Base-by-base conservation (phyloP, 2,329 filamentous ascomycete genomes). In the Coniochaeta sp. region DNA sequence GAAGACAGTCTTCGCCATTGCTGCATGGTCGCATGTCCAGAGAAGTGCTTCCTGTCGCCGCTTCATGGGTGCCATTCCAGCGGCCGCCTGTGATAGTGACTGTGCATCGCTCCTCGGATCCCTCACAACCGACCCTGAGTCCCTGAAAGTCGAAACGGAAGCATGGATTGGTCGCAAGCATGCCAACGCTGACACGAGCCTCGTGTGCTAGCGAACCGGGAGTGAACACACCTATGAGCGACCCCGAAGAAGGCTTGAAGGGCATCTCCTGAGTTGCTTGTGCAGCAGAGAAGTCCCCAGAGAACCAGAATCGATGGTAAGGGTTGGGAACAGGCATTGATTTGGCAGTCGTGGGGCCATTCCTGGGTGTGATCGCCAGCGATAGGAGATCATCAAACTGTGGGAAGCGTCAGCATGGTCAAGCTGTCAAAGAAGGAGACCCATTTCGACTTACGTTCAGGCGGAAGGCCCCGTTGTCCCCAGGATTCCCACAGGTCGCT, bases 111-210 rank as follows among this genome's bases (percentile, higher is more conserved):
- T 64, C 62, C 1, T 66, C 67, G 1, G 33, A 65, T 1, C 74
- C 74, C 57, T 74, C 68, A 63, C 76, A 78, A 2, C 76, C 76
- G 28, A 78, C 60, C n/a, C 67, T 63, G 64, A 74, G 60, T 59
- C 74, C 67, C 36, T 72, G 66, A 59, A 78, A 74, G 57, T 68
- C 64, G 58, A 78, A 78, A 11, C 71, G 74, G 57, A 70, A 68
- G 59, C 70, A 72, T 1, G 61, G 50, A 34, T 67, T 68, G 11
- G 47, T 17, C 4, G 9, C 47, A 24, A 52, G 47, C 47, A 52
- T 52, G 26, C 47, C 47, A 12, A 52, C 47, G 24, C 47, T 9
- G 12, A 52, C 24, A 17, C 24, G 47, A 52, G 47, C 47, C 47
- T n/a, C 26, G 3, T 28, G 22, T 28, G 22, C 47, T 5, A 2